phyloP scores from a whole-genome alignment of 1,284 basidiomycete species.

The Rhodotorula sp. region DNA sequence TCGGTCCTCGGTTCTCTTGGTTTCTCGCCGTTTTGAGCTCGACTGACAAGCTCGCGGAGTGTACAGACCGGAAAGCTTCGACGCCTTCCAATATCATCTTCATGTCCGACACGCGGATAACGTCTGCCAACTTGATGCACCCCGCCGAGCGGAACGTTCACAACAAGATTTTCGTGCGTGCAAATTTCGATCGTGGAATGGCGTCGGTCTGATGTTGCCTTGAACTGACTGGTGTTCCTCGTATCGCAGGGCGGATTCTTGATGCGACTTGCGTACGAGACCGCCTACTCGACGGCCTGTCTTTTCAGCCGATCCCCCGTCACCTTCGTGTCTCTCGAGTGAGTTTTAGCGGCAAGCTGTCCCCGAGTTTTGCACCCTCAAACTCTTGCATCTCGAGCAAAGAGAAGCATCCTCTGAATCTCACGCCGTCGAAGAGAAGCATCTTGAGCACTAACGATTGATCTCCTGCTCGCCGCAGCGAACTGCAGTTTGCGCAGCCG shows the following conservation, averaged over 20 bases:
- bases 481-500: slow-evolving; percentile 42
- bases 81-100: slow-evolving; percentile 40
- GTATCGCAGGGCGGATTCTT: slow-evolving; percentile 28
- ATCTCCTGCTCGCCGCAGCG: slow-evolving; percentile 8
- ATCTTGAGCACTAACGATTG: too few species aligned
- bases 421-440: too few species aligned
- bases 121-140: slow-evolving; percentile 43
- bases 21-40: not conserved
- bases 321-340: slow-evolving; percentile 49
- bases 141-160: slow-evolving; percentile 44
- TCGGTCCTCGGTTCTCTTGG: not conserved
- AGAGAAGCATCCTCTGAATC: too few species aligned
- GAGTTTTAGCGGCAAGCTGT: slow-evolving; percentile 8
- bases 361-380: too few species aligned
- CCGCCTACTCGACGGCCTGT: slow-evolving; percentile 49
- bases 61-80: slow-evolving; percentile 27
- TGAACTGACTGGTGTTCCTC: not conserved
- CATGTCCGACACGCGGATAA: slow-evolving; percentile 43
- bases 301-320: slow-evolving; percentile 48
- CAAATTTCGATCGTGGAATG: not conserved
- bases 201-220: not conserved
- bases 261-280: slow-evolving; percentile 47
- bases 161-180: slow-evolving; percentile 24
- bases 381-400: too few species aligned
- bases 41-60: too few species aligned